Evolutionary conservation across 2,329 filamentous ascomycete genomes (phyloP).

Genomic region (Colletotrichum navitas): DNA sequence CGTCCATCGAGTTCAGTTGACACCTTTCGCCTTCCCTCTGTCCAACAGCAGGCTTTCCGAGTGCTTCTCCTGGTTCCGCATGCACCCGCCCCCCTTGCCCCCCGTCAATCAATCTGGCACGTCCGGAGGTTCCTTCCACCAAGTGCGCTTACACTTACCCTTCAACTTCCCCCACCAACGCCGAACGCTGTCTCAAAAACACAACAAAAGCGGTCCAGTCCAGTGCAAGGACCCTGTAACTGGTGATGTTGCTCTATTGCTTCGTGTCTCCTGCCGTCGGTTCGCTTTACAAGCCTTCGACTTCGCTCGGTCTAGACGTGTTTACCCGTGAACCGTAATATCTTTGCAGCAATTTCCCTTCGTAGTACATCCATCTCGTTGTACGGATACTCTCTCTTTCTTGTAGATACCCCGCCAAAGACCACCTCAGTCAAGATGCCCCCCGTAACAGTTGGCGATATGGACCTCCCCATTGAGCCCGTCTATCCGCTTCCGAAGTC

Average conservation of each 20-base stretch:
- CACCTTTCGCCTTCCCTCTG: no score
- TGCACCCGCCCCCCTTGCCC: background rate
- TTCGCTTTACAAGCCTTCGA: background rate
- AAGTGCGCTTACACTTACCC: conserved; percentile 39
- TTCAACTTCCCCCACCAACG: conserved; percentile 8
- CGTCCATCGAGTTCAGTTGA: no score
- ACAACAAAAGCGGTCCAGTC: background rate
- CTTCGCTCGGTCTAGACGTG: background rate
- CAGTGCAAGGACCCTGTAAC: background rate
- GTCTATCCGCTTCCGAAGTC: conserved; percentile 48
- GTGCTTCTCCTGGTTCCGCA: background rate
- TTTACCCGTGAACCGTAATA: background rate
- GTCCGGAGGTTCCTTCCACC: conserved; percentile 8
- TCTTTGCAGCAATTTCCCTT: background rate
- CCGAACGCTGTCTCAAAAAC: conserved; percentile 19
- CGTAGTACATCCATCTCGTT: conserved; percentile 6
- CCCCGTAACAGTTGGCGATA: conserved; percentile 48
- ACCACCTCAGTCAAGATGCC: conserved; percentile 19
- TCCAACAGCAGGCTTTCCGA: background rate
- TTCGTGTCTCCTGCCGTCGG: background rate
- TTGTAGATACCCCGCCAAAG: conserved; percentile 8
- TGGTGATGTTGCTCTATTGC: conserved; percentile 10
- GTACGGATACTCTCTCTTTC: no score
- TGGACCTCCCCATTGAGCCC: conserved; percentile 47
- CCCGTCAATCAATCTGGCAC: background rate